Conservation (phyloP, 225 moss, liverwort and hornwort genomes). For the Bryoerythrophyllum caledonicum region DNA sequence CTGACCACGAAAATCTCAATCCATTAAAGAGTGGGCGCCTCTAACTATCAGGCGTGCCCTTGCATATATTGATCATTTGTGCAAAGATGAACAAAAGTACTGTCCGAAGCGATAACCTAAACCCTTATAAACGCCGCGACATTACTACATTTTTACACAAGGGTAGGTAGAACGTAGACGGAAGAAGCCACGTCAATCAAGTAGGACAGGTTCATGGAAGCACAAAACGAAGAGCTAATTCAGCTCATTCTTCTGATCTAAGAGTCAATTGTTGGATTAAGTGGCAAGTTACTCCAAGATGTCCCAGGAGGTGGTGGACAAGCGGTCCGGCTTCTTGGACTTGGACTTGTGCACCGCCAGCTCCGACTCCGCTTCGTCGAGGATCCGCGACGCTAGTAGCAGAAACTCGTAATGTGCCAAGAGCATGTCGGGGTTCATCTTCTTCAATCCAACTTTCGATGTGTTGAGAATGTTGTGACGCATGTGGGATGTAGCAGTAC, state of each 20-base stretch:
- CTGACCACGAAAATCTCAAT: background rate
- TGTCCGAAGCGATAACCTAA: no score
- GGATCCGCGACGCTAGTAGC: background rate
- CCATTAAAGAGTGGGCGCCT: background rate
- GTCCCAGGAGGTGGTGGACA: slow-evolving; percentile 30
- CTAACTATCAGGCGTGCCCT: background rate
- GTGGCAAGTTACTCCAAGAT: slow-evolving; percentile 22
- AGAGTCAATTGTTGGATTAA: no score
- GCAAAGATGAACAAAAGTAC: background rate
- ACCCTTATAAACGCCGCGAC: background rate
- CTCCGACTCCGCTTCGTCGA: background rate
- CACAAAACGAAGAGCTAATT: no score
- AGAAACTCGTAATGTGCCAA: background rate
- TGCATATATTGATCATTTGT: background rate
- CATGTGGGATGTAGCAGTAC: no score
- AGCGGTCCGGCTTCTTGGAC: slow-evolving; percentile 32
- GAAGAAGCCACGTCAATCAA: no score
- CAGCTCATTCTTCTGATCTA: no score
- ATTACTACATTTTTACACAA: background rate
- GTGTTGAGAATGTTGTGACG: no score
- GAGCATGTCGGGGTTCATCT: background rate
- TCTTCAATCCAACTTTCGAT: background rate
- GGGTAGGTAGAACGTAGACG: no score
- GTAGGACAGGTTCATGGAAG: no score
- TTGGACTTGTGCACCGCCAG: no score